Percentiles rank a stretch among this genome's conserved stretches.
phyloP scores from a whole-genome alignment of 495 filamentous ascomycete species.

The Annulohypoxylon stygium region DNA sequence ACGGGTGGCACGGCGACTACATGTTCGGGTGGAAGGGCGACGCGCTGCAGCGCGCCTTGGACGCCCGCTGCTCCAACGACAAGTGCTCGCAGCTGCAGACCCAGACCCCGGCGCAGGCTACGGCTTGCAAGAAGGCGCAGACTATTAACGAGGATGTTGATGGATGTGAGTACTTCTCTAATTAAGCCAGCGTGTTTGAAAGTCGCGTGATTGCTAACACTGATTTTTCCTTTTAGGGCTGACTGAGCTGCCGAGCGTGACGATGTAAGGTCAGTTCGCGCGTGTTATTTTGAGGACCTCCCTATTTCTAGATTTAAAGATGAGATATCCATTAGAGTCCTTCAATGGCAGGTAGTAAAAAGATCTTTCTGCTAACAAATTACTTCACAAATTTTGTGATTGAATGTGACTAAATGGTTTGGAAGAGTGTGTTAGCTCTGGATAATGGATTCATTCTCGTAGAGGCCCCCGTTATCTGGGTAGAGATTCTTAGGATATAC shows the following conservation, averaged over 20 bases:
- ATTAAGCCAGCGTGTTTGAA: neutral
- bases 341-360: conserved; percentile 30
- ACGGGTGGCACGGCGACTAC: conserved; percentile 61
- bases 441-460: neutral
- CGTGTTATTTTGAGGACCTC: conserved; percentile 1
- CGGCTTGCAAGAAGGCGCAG: conserved; percentile 56
- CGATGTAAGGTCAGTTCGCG: conserved; percentile 29
- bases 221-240: conserved; percentile 29
- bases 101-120: conserved; percentile 55
- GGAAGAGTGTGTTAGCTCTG: neutral
- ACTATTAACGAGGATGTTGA: conserved; percentile 56
- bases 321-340: conserved; percentile 27
- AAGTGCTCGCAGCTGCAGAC: conserved; percentile 48
- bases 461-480: neutral
- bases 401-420: neutral
- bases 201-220: conserved; percentile 22
- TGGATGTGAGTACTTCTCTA: conserved; percentile 50
- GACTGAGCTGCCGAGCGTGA: conserved; percentile 34
- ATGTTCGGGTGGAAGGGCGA: conserved; percentile 60
- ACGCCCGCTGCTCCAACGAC: conserved; percentile 55
- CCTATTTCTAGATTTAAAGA: conserved; percentile 25
- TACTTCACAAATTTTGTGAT: neutral
- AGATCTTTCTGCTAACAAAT: conserved; percentile 10
- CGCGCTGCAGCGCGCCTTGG: conserved; percentile 58
- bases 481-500: neutral